Conservation (phyloP, 2,329 filamentous ascomycete genomes). For the Epichloe uncinata region DNA sequence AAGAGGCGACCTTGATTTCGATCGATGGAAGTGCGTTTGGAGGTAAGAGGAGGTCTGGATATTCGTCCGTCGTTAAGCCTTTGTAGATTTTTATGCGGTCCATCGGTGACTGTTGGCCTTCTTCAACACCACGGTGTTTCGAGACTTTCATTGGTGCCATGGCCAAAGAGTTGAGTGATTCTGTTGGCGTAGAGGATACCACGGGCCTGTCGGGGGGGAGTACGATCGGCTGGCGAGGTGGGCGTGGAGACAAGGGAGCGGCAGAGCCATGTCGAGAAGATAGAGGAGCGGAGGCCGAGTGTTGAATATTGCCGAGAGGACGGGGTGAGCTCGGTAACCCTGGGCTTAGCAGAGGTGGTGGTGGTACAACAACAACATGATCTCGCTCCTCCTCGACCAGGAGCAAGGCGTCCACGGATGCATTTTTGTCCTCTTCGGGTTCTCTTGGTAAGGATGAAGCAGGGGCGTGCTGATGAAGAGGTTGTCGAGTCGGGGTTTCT, state of each 20-base stretch:
- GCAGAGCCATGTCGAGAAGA: slow-evolving; percentile 41
- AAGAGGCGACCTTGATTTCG: slow-evolving; percentile 78
- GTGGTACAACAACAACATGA: slow-evolving; percentile 24
- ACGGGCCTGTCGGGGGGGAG: slow-evolving; percentile 57
- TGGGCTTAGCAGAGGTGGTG: slow-evolving; percentile 40
- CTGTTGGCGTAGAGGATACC: slow-evolving; percentile 31
- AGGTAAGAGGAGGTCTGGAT: slow-evolving; percentile 71
- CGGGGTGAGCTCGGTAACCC: slow-evolving; percentile 48
- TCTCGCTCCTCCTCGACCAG: slow-evolving; percentile 21
- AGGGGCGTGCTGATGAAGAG: neutral
- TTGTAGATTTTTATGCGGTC: slow-evolving; percentile 50
- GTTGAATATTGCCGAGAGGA: slow-evolving; percentile 36
- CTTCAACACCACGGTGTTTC: slow-evolving; percentile 2
- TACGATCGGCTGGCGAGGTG: slow-evolving; percentile 60
- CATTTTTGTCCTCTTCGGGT: neutral
- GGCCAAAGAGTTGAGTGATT: slow-evolving; percentile 3
- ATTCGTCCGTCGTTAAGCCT: slow-evolving; percentile 73
- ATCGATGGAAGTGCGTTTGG: slow-evolving; percentile 83
- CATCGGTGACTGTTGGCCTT: slow-evolving; percentile 11
- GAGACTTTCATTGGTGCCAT: slow-evolving; percentile 2
- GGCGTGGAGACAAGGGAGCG: slow-evolving; percentile 55
- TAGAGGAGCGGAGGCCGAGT: slow-evolving; percentile 45
- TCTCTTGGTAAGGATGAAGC: neutral
- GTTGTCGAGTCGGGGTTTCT: neutral
- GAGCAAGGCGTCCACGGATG: slow-evolving; percentile 39